These are phyloP conservation scores for Cordyceps fumosorosea DNA, from an alignment of 2,329 filamentous ascomycete genomes.

Conservation along the genomic window DNA sequence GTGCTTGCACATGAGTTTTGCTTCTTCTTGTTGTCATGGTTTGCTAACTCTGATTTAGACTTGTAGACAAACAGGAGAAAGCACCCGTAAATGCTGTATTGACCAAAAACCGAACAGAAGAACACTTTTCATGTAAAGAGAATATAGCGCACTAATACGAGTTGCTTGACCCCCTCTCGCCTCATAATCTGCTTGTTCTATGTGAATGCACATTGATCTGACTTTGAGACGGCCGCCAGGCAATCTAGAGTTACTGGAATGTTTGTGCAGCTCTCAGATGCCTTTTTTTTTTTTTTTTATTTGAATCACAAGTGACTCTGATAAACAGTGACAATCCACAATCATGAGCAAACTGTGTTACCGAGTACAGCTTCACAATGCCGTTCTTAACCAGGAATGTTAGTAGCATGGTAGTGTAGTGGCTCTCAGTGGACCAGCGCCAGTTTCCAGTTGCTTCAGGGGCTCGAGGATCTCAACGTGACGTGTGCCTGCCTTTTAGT, in stretches of 20 bases:
- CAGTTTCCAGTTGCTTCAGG: conserved; percentile 11
- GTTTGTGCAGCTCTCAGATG: not conserved
- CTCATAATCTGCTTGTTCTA: no score
- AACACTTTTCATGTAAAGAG: no score
- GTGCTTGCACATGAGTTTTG: not conserved
- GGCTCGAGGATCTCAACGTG: not conserved
- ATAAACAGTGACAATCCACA: not conserved
- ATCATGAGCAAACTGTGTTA: not conserved
- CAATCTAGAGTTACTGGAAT: not conserved
- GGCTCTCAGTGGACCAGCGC: not conserved
- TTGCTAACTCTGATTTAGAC: conserved; percentile 6
- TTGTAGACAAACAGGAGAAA: not conserved
- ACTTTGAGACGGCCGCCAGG: no score
- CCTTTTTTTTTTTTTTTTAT: no score
- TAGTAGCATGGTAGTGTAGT: not conserved
- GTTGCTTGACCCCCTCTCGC: no score
- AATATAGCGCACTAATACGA: no score
- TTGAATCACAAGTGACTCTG: no score
- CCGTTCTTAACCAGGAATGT: no score
- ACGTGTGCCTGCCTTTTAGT: not conserved
- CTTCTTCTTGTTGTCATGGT: not conserved
- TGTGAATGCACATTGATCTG: no score
- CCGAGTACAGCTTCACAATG: not conserved
- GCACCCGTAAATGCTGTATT: not conserved
- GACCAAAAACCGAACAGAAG: not conserved